These are phyloP conservation scores for Polytolypa hystricis DNA, from an alignment of 2,329 filamentous ascomycete species.

Conservation along the genomic window DNA sequence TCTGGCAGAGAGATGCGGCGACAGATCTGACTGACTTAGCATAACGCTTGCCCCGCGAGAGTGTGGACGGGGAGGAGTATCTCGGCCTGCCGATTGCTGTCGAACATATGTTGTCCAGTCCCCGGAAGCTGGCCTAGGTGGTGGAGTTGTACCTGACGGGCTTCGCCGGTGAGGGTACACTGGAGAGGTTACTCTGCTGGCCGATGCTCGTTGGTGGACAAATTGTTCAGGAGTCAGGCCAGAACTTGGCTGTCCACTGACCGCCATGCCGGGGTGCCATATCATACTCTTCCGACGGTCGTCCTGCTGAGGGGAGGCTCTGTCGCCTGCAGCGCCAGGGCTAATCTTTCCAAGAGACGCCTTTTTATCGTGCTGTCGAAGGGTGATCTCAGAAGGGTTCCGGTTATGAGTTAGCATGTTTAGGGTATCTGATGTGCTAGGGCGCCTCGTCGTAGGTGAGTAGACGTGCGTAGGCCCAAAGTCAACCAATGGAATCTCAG, in stretches of 20 bases:
- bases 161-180: conserved; percentile 51
- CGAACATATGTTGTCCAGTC: conserved; percentile 28
- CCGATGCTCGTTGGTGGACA: conserved; percentile 63
- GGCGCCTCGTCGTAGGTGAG: conserved; percentile 42
- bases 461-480: conserved; percentile 78
- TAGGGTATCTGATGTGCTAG: conserved; percentile 45
- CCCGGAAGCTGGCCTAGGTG: conserved; percentile 24
- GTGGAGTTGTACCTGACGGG: conserved; percentile 40
- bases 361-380: conserved; percentile 17
- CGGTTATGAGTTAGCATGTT: conserved; percentile 25
- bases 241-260: conserved; percentile 34
- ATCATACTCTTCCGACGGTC: conserved; percentile 54
- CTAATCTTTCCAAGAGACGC: conserved; percentile 7
- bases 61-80: conserved; percentile 39
- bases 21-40: conserved; percentile 41
- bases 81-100: conserved; percentile 23
- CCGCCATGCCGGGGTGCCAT: conserved; percentile 64
- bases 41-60: conserved; percentile 49
- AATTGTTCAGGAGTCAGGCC: conserved; percentile 68
- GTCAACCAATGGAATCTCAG: conserved; percentile 62
- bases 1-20: conserved; percentile 61
- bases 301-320: conserved; percentile 33
- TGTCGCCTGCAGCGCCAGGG: conserved; percentile 17
- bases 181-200: conserved; percentile 42
- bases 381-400: conserved; percentile 22